These are phyloP conservation scores for Anaeromyces robustus DNA, from an alignment of 192 early-diverging fungal genomes.

Conservation along the genomic window DNA sequence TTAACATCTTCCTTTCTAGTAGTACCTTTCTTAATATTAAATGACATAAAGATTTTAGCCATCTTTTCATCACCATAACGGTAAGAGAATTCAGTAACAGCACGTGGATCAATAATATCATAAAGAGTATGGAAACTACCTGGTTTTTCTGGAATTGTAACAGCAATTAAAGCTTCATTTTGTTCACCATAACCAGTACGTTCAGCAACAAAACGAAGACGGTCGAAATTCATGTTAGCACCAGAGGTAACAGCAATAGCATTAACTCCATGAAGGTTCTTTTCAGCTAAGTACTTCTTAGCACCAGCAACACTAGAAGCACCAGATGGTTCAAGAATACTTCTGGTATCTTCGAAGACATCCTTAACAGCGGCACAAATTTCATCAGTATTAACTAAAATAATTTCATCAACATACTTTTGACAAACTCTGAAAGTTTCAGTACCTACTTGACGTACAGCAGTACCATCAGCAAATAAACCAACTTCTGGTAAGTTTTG, in stretches of 20 bases:
- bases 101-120: conserved; percentile 62
- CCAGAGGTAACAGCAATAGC: conserved; percentile 67
- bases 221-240: conserved; percentile 99
- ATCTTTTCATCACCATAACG: conserved; percentile 56
- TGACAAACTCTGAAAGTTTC: conserved; percentile 17
- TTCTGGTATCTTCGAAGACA: conserved; percentile 73
- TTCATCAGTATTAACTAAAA: conserved; percentile 87
- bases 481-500: conserved; percentile 64
- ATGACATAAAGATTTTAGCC: conserved; percentile 82
- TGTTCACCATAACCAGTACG: conserved; percentile 89
- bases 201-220: conserved; percentile 92
- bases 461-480: conserved; percentile 94
- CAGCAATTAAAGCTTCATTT: conserved; percentile 74
- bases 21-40: conserved; percentile 40
- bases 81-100: conserved; percentile 79
- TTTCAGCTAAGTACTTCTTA: conserved; percentile 40
- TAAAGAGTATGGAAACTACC: conserved; percentile 72
- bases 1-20: conserved; percentile 53
- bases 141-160: conserved; percentile 83
- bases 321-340: conserved; percentile 93
- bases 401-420: conserved; percentile 72
- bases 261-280: conserved; percentile 11
- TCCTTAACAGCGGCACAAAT: conserved; percentile 87
- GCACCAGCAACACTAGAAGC: conserved; percentile 73
- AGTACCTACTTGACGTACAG: conserved; percentile 48